Evolutionary conservation across 129 eudicot species (phyloP), one percentile per base, ranked within the genome.

Genomic region (Flaveria bidentis): DNA sequence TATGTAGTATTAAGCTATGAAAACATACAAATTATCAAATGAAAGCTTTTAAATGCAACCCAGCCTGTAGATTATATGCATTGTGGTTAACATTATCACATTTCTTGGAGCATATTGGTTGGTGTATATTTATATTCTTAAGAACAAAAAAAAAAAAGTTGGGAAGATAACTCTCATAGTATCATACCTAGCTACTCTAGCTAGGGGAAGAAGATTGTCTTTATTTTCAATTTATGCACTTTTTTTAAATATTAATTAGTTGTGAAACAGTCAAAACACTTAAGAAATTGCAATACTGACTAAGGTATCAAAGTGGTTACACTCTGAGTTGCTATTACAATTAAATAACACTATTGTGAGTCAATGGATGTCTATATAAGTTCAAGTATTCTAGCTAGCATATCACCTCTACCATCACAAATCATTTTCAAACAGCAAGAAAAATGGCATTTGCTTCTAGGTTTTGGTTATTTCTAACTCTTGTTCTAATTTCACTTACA

Each of bases 351-450:
- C 16, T 42, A 72, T 11, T 26, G 16, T 67, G 63, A 46, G 76
- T 15, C 65, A 57, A 74, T 69, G 78, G 78, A 61, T 71, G 78
- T 75, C 87, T 84, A 84, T 79, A 83, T 79, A 83, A 83, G 77
- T 79, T 46, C 72, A 69, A 52, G 71, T 58, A 62, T 68, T 46
- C 20, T 72, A 58, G 30, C 65, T 58, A 78, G 36, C 30, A 78
- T 14, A 20, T 44, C 58, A 82, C 46, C 75, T 82, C 73, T 72
- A 73, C 58, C 69, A 80, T 55, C 75, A 74, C 25, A 60, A 17
- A 68, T 67, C 63, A 66, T 73, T 73, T 56, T 63, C 28, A 47
- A 39, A 82, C 66, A 26, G 45, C 33, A 65, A 46, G 49, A 42
- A 61, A 70, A 3, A 87, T 88, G 92, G 84, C 78, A 67, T 25